Percentiles rank a stretch among this genome's conserved stretches.
Evolutionary conservation across 2,329 filamentous ascomycete genomes (phyloP).

Genomic region (Hypocreales sp.): DNA sequence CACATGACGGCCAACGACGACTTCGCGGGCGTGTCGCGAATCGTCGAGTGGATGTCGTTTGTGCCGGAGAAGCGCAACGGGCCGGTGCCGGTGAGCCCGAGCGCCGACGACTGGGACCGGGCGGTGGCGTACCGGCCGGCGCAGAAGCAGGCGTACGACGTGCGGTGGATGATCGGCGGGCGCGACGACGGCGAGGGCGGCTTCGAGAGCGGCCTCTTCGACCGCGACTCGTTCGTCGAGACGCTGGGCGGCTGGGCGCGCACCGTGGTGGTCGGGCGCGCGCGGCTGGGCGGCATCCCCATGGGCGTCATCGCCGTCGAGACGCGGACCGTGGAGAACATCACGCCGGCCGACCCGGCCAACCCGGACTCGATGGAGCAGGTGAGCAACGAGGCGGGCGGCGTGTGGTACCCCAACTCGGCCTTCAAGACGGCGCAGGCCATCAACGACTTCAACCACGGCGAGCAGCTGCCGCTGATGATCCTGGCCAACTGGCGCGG

Average conservation of each 20-base stretch:
- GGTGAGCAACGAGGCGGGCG: conserved; percentile 85
- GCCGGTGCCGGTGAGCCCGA: conserved; percentile 83
- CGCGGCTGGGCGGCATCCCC: conserved; percentile 89
- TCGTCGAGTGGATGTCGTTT: conserved; percentile 95
- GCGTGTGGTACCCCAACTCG: conserved; percentile 99
- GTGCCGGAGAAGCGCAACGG: conserved; percentile 90
- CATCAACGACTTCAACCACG: conserved; percentile 97
- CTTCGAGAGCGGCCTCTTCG: conserved; percentile 85
- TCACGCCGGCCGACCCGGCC: conserved; percentile 89
- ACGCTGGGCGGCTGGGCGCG: conserved; percentile 92
- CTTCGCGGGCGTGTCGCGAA: conserved; percentile 94
- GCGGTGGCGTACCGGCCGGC: conserved; percentile 74
- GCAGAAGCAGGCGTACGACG: conserved; percentile 77
- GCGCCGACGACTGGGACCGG: conserved; percentile 79
- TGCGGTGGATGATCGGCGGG: conserved; percentile 83
- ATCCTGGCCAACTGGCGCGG: conserved; percentile 99
- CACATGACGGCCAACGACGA: conserved; percentile 98
- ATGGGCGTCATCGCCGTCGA: conserved; percentile 98
- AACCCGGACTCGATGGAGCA: conserved; percentile 98
- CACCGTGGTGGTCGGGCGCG: conserved; percentile 91
- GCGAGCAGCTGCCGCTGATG: conserved; percentile 96
- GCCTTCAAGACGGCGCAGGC: conserved; percentile 99
- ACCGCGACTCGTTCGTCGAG: conserved; percentile 93
- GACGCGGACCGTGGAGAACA: conserved; percentile 89
- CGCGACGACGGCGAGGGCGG: conserved; percentile 54